Conservation (phyloP, 2,329 filamentous ascomycete genomes). For the Sphaerulina populicola region DNA sequence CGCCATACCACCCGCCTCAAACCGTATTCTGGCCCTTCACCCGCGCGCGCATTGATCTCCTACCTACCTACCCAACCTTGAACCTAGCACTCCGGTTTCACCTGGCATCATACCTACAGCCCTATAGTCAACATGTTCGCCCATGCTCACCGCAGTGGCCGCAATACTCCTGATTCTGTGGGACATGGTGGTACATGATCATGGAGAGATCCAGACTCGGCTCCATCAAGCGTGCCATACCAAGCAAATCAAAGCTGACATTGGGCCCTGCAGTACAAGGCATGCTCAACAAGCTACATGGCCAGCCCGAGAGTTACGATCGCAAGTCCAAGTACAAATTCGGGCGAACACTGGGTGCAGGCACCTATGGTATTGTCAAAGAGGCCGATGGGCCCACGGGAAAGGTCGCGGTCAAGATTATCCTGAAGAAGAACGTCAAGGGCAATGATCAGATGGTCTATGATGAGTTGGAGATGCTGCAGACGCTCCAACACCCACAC, state of each 20-base stretch:
- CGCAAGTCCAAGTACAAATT: constrained; percentile 95
- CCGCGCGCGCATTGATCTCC: constrained; percentile 7
- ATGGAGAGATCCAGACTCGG: constrained; percentile 10
- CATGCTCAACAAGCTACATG: constrained; percentile 92
- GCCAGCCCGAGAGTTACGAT: constrained; percentile 96
- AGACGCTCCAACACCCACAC: constrained; percentile 82
- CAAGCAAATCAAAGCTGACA: constrained; percentile 19
- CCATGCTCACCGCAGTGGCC: background rate
- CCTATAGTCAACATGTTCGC: constrained; percentile 9
- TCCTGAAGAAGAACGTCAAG: constrained; percentile 98
- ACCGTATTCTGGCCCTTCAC: constrained; percentile 6
- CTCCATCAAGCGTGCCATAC: constrained; percentile 14
- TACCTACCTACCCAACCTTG: constrained; percentile 9
- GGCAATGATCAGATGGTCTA: constrained; percentile 98
- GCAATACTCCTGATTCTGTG: constrained; percentile 7
- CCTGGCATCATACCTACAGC: constrained; percentile 9
- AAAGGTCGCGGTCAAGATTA: constrained; percentile 96
- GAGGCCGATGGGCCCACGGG: constrained; percentile 79
- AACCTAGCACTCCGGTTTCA: constrained; percentile 14
- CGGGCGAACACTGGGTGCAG: constrained; percentile 85
- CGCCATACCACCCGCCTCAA: constrained; percentile 1
- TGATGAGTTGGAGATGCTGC: constrained; percentile 90
- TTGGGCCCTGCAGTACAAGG: constrained; percentile 19
- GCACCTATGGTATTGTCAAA: constrained; percentile 95
- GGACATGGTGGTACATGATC: constrained; percentile 9